Base-by-base conservation (phyloP, 768 basidiomycete genomes). In the Auriscalpium orientale region DNA sequence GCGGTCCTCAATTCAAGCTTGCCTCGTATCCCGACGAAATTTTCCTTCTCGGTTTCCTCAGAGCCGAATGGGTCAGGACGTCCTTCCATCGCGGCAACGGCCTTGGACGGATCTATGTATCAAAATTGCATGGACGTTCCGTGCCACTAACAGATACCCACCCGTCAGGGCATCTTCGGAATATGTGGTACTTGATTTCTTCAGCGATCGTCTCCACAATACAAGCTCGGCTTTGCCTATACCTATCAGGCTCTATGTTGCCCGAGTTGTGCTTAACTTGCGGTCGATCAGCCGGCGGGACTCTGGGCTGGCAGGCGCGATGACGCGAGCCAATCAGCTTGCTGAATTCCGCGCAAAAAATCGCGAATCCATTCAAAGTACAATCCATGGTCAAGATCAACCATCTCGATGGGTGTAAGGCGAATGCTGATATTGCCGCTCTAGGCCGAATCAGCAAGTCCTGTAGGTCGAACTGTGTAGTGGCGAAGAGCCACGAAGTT, bases 331-430 rank as follows among this genome's bases (percentile, higher is more conserved):
- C 95, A 98, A n/a, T n/a, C 48, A 98, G 78, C 73, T 86, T 84
- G 76, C 85, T 79, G 64, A 91, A 67, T 91, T 89, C 51, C 77
- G 21, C 95, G 83, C 5, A 98, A n/a, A n/a, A n/a, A n/a, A 73
- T 44, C 85, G 76, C 18, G 82, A 72, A 54, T 91, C 85, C 4
- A 99, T 66, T 97, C 94, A 62, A 98, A 98, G 70, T 98, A 95
- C 16, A 93, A 74, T 4, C 91, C 95, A 62, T 98, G 95, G 66
- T 99, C 97, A 58, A 99, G 75, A n/a, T n/a, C 1, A 98, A 91
- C 94, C 51, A 98, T 89, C 66, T 99, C 97, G 63, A 98, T n/a
- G 98, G 67, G 98, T 98, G 72, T 90, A 90, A 0, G 91, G 90
- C 9, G 91, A 92, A 56, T 74, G 79, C 1, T n/a, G 91, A 88